These are phyloP conservation scores for Passalora sequoiae DNA, from an alignment of 2,329 filamentous ascomycete species.

Conservation along the genomic window DNA sequence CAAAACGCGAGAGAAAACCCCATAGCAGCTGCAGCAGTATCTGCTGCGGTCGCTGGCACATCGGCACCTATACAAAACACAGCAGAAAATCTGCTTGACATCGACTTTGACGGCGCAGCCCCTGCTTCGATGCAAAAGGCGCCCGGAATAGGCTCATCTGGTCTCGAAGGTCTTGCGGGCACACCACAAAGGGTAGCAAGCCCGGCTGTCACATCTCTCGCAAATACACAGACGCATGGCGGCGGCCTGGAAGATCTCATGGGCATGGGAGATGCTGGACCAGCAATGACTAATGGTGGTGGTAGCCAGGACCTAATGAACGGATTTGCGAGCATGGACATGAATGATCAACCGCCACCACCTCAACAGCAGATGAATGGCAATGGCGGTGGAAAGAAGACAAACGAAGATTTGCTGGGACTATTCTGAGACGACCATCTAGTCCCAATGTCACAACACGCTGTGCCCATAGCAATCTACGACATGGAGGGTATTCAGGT, in stretches of 20 bases:
- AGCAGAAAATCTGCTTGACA: conserved; percentile 90
- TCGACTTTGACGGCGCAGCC: conserved; percentile 89
- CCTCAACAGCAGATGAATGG: conserved; percentile 55
- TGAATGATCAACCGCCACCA: conserved; percentile 63
- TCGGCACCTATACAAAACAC: conserved; percentile 58
- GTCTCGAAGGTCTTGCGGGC: conserved; percentile 52
- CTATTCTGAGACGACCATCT: conserved; percentile 50
- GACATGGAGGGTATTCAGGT: no score
- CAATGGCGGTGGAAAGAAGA: conserved; percentile 45
- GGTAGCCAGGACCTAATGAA: conserved; percentile 61
- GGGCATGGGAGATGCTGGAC: conserved; percentile 51
- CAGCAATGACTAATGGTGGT: conserved; percentile 24
- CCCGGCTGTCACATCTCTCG: conserved; percentile 47
- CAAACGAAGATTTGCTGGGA: conserved; percentile 52
- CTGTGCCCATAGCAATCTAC: no score
- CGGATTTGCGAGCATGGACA: conserved; percentile 75
- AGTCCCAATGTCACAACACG: no score
- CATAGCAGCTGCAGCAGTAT: conserved; percentile 76
- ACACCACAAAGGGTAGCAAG: conserved; percentile 67
- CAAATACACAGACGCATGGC: conserved; percentile 39
- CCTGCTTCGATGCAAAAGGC: conserved; percentile 77
- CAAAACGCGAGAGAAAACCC: conserved; percentile 91
- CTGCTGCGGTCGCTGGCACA: conserved; percentile 53
- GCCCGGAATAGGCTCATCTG: conserved; percentile 46
- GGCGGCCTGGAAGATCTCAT: conserved; percentile 75